Conservation (phyloP, 2,329 filamentous ascomycete genomes). For the Ophiocordyceps robertsii region DNA sequence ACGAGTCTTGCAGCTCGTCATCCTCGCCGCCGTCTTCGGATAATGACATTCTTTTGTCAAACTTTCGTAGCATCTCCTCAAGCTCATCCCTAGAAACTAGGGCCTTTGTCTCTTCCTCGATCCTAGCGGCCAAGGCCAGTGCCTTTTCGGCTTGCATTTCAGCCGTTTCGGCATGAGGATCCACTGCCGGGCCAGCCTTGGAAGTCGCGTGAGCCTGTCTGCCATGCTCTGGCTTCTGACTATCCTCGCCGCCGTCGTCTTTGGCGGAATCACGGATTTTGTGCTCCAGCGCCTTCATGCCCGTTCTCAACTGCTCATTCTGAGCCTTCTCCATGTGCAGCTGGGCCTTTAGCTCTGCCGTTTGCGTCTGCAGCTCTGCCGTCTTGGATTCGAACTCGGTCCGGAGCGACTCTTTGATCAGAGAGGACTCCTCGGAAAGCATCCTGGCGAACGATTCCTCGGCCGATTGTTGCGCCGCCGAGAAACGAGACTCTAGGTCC, state of each 20-base stretch:
- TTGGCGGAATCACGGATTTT: neutral
- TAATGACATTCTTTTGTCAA: conserved; percentile 2
- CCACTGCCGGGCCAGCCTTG: too few relatives aligned
- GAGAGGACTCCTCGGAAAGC: neutral
- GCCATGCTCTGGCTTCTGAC: conserved; percentile 1
- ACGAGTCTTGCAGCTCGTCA: neutral
- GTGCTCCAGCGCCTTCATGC: conserved; percentile 9
- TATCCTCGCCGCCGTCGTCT: neutral
- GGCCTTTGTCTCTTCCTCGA: neutral
- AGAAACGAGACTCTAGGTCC: too few relatives aligned
- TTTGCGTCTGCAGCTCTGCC: conserved; percentile 1
- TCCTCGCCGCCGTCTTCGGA: neutral
- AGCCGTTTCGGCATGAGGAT: neutral
- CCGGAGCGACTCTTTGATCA: neutral
- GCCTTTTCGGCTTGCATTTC: neutral
- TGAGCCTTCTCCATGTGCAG: conserved; percentile 1
- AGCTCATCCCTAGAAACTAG: conserved; percentile 1
- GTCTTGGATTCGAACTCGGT: neutral
- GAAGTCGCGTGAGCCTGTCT: neutral
- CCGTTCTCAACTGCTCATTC: conserved; percentile 10
- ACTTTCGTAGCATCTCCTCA: neutral
- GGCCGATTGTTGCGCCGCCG: neutral
- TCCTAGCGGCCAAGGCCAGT: neutral
- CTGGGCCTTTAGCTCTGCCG: conserved; percentile 2
- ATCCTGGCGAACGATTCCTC: neutral